Conservation (phyloP, 805 yeast species). For the Candida oleophila region DNA sequence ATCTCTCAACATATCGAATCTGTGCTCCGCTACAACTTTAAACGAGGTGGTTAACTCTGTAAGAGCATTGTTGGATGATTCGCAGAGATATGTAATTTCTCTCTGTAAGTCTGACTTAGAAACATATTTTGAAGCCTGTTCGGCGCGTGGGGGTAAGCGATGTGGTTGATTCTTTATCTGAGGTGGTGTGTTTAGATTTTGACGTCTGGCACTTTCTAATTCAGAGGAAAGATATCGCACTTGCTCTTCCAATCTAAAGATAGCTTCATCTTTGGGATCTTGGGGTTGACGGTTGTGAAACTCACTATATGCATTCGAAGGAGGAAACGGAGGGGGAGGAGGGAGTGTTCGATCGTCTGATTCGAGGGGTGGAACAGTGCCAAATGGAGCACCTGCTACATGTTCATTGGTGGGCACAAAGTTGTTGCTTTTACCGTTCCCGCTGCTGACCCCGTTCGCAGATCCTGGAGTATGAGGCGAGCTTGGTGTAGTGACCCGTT, state of each 20-base stretch:
- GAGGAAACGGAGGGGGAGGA: neutral
- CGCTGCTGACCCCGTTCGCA: neutral
- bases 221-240: slow-evolving; percentile 1
- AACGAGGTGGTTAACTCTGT: slow-evolving; percentile 46
- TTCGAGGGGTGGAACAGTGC: neutral
- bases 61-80: slow-evolving; percentile 30
- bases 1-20: slow-evolving; percentile 31
- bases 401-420: neutral
- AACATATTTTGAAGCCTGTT: slow-evolving; percentile 25
- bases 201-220: neutral
- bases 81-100: slow-evolving; percentile 38
- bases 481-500: slow-evolving; percentile 15
- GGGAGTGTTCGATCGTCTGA: neutral
- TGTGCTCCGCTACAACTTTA: slow-evolving; percentile 44
- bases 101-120: slow-evolving; percentile 38
- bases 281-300: neutral
- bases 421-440: neutral
- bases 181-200: neutral
- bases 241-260: slow-evolving; percentile 1
- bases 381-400: neutral
- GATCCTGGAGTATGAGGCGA: slow-evolving; percentile 26
- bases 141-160: no score
- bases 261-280: neutral
- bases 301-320: neutral
- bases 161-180: no score